These are phyloP conservation scores for Blastobotrys chiropterorum DNA, from an alignment of 805 yeast species.

Conservation along the genomic window DNA sequence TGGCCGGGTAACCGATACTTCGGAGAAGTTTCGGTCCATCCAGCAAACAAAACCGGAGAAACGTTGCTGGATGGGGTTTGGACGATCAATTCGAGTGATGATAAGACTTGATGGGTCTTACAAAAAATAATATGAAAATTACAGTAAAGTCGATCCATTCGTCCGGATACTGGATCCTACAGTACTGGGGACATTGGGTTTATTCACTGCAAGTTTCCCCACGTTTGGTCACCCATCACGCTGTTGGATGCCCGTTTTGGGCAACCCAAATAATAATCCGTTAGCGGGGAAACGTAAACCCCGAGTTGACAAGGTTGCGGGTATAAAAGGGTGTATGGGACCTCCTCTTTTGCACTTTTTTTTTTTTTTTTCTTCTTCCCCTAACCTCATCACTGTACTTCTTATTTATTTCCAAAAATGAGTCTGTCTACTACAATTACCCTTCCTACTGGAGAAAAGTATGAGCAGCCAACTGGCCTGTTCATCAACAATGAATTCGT, in stretches of 20 bases:
- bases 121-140: too few species aligned
- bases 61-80: too few species aligned
- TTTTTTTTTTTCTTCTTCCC: not conserved
- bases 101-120: too few species aligned
- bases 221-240: not conserved
- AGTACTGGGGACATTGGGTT: too few species aligned
- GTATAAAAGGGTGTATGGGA: not conserved
- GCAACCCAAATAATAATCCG: not conserved
- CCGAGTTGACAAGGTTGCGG: not conserved
- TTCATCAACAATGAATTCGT: conserved; percentile 84
- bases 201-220: too few species aligned
- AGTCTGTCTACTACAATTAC: conserved; percentile 34
- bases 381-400: not conserved
- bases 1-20: not conserved
- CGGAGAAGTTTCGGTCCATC: not conserved
- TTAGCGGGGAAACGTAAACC: not conserved
- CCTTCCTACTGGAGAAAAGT: conserved; percentile 59
- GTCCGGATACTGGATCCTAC: too few species aligned
- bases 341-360: not conserved
- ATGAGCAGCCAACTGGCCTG: conserved; percentile 80
- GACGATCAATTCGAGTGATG: too few species aligned
- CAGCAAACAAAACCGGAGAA: too few species aligned
- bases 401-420: not conserved
- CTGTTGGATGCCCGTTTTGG: not conserved
- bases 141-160: not conserved